These are phyloP conservation scores for Calonectria leucothoes DNA, from an alignment of 2,329 filamentous ascomycete genomes.

Conservation along the genomic window DNA sequence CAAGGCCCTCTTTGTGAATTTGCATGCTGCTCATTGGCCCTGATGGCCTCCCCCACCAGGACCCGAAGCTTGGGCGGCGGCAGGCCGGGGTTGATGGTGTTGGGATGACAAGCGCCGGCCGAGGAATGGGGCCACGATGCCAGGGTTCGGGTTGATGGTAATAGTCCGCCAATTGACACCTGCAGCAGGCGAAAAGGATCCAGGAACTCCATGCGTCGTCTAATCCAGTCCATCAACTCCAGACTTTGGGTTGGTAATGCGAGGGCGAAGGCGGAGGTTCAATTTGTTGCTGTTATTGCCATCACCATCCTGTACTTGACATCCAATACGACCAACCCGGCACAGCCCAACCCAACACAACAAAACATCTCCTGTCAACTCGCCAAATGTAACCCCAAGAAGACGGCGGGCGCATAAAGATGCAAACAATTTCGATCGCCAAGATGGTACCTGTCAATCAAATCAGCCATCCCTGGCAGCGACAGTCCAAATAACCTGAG, in stretches of 20 bases:
- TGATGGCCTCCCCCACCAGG: background rate
- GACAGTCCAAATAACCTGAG: background rate
- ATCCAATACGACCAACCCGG: background rate
- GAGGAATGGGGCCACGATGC: slow-evolving; percentile 12
- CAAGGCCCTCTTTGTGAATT: background rate
- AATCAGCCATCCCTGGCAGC: background rate
- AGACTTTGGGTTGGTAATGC: background rate
- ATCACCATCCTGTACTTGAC: background rate
- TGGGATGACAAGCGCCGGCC: slow-evolving; percentile 32
- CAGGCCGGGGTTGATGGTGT: slow-evolving; percentile 11
- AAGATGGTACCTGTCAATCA: slow-evolving; percentile 3
- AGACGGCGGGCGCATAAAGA: background rate
- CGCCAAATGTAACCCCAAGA: background rate
- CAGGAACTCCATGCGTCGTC: background rate
- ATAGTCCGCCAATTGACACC: slow-evolving; percentile 27
- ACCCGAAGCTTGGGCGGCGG: slow-evolving; percentile 19
- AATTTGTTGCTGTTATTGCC: no score
- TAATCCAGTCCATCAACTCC: background rate
- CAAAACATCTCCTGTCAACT: background rate
- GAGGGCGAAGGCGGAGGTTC: no score
- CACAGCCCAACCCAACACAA: background rate
- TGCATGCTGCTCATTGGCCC: slow-evolving; percentile 21
- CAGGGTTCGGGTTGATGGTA: background rate
- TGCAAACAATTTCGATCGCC: slow-evolving; percentile 6
- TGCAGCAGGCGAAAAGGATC: background rate